These are phyloP conservation scores for Candida anutae DNA, from an alignment of 1,139 yeast genomes.

Conservation along the genomic window DNA sequence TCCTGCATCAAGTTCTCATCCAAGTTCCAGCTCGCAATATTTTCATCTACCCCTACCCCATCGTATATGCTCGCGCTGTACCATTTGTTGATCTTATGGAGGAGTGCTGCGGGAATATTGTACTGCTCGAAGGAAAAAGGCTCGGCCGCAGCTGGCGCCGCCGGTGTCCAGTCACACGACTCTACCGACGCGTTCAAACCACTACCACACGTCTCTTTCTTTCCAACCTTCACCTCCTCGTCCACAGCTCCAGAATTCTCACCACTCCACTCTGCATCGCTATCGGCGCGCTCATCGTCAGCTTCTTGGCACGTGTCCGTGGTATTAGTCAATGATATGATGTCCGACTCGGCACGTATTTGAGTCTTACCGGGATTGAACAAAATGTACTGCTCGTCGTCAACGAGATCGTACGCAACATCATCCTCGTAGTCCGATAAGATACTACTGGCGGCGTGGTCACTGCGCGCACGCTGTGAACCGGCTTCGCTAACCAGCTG, in stretches of 20 bases:
- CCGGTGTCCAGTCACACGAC: too few relatives aligned
- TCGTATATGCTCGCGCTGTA: slow-evolving; percentile 10
- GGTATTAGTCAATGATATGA: slow-evolving; percentile 32
- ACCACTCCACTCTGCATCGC: too few relatives aligned
- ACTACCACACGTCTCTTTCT: too few relatives aligned
- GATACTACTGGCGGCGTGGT: slow-evolving; percentile 12
- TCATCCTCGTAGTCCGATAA: slow-evolving; percentile 15
- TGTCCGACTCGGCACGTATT: slow-evolving; percentile 23
- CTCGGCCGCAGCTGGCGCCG: too few relatives aligned
- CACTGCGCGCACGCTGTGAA: slow-evolving; percentile 4
- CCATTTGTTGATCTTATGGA: slow-evolving; percentile 19
- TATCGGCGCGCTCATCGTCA: too few relatives aligned
- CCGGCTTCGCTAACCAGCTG: slow-evolving; percentile 4
- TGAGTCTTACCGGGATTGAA: slow-evolving; percentile 24
- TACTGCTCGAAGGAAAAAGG: too few relatives aligned
- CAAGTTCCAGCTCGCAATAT: slow-evolving; percentile 40
- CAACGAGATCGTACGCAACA: slow-evolving; percentile 4
- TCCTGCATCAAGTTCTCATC: slow-evolving; percentile 23
- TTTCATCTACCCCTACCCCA: slow-evolving; percentile 25
- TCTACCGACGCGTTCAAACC: too few relatives aligned
- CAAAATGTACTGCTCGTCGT: slow-evolving; percentile 34
- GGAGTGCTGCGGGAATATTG: too few relatives aligned
- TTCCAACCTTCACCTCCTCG: too few relatives aligned
- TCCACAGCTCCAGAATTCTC: too few relatives aligned
- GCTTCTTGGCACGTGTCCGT: too few relatives aligned